Percentiles rank a stretch among this genome's conserved stretches.
Conservation (phyloP, 352 stramenopile species). For the Globisporangium middletonii region DNA sequence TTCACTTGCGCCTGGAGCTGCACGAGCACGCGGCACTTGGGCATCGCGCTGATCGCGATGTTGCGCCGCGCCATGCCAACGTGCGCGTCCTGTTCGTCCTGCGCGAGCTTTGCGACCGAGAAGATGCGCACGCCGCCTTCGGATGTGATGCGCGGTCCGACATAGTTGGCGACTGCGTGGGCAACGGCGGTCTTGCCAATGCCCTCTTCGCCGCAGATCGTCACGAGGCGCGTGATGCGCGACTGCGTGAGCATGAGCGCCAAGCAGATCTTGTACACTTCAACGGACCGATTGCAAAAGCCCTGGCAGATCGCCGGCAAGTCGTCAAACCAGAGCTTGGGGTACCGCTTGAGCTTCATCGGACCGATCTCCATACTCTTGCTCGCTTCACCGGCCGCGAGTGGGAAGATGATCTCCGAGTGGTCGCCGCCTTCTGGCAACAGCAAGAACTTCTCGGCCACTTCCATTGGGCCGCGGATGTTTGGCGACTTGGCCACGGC, state of each 20-base stretch:
- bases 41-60: slow-evolving; percentile 28
- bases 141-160: slow-evolving; percentile 66
- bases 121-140: slow-evolving; percentile 70
- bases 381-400: slow-evolving; percentile 21
- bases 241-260: slow-evolving; percentile 75
- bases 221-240: slow-evolving; percentile 69
- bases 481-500: slow-evolving; percentile 73
- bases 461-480: slow-evolving; percentile 59
- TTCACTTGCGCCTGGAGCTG: slow-evolving; percentile 43
- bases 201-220: slow-evolving; percentile 65
- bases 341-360: slow-evolving; percentile 53
- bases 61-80: slow-evolving; percentile 38
- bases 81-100: slow-evolving; percentile 54
- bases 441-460: slow-evolving; percentile 73
- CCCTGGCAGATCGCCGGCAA: slow-evolving; percentile 71
- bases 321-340: slow-evolving; percentile 75
- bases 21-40: slow-evolving; percentile 38
- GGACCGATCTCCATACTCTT: slow-evolving; percentile 39
- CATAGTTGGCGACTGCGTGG: slow-evolving; percentile 71
- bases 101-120: slow-evolving; percentile 46
- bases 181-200: slow-evolving; percentile 75
- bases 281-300: slow-evolving; percentile 71
- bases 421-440: slow-evolving; percentile 71
- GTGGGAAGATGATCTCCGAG: slow-evolving; percentile 77
- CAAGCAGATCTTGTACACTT: slow-evolving; percentile 81